These are phyloP conservation scores for Vairimorpha ceranae DNA, from an alignment of 371 early-diverging fungal species.

Conservation along the genomic window DNA sequence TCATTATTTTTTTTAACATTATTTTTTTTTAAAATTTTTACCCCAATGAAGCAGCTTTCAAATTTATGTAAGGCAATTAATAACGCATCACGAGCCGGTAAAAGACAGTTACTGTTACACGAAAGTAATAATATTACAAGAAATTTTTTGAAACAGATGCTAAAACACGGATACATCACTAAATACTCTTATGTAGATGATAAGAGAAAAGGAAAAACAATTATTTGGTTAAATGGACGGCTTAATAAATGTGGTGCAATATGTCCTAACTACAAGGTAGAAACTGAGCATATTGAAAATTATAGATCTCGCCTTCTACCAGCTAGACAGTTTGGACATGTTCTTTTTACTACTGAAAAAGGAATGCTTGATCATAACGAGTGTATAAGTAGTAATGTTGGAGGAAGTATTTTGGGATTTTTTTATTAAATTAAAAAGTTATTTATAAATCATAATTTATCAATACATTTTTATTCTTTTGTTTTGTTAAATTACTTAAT, in stretches of 20 bases:
- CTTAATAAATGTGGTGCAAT: slow-evolving; percentile 99
- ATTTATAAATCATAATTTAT: too few species aligned
- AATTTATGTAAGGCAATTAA: slow-evolving; percentile 76
- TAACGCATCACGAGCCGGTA: slow-evolving; percentile 94
- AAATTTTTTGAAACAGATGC: slow-evolving; percentile 96
- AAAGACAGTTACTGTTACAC: slow-evolving; percentile 89
- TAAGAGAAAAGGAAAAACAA: slow-evolving; percentile 94
- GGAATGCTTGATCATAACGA: slow-evolving; percentile 99
- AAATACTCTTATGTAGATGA: slow-evolving; percentile 95
- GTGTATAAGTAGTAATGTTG: slow-evolving; percentile 79
- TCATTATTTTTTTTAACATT: not conserved
- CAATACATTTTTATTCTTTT: too few species aligned
- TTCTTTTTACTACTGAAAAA: slow-evolving; percentile 86
- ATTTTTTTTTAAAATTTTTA: not conserved
- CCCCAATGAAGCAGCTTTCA: slow-evolving; percentile 53
- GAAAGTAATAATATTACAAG: slow-evolving; percentile 88
- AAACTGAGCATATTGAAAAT: slow-evolving; percentile 82
- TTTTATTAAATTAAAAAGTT: slow-evolving; percentile 66
- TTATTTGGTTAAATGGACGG: slow-evolving; percentile 93
- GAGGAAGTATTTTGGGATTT: slow-evolving; percentile 95
- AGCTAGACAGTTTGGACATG: slow-evolving; percentile 97
- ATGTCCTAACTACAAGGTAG: slow-evolving; percentile 95
- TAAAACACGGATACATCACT: slow-evolving; percentile 95
- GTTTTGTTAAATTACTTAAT: too few species aligned
- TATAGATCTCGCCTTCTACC: slow-evolving; percentile 93